phyloP scores from a whole-genome alignment of 2,329 filamentous ascomycete species.

The Neofusicoccum cordaticola region DNA sequence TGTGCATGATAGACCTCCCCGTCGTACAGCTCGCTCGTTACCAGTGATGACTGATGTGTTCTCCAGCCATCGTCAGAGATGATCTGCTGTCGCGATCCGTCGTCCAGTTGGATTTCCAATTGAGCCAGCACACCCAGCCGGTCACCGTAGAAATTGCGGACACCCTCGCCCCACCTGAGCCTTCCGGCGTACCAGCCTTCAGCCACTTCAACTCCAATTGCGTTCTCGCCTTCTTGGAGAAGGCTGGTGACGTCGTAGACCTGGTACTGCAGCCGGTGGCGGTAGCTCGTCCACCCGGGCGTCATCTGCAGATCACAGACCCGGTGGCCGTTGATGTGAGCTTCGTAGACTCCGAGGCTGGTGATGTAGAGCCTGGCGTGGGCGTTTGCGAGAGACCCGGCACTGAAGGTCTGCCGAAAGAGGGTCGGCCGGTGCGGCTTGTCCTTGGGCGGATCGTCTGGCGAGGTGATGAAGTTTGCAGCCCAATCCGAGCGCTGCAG shows the following conservation, averaged over 20 bases:
- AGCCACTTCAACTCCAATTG: conserved; percentile 42
- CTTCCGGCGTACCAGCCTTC: conserved; percentile 52
- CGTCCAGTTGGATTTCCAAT: conserved; percentile 36
- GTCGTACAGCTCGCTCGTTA: conserved; percentile 49
- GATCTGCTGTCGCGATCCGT: conserved; percentile 24
- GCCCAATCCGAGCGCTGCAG: conserved; percentile 34
- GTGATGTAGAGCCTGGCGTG: conserved; percentile 23
- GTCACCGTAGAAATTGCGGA: conserved; percentile 41
- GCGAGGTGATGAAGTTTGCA: conserved; percentile 25
- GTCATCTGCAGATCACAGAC: conserved; percentile 34
- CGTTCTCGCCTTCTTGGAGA: conserved; percentile 37
- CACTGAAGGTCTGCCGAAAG: conserved; percentile 33
- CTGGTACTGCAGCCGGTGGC: conserved; percentile 52
- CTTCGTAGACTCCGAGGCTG: conserved; percentile 22
- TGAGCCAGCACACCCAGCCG: conserved; percentile 40
- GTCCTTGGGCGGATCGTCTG: conserved; percentile 21
- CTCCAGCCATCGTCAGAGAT: conserved; percentile 39
- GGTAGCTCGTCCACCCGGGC: conserved; percentile 55
- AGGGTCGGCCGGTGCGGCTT: conserved; percentile 30
- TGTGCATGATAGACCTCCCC: conserved; percentile 52
- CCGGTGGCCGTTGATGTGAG: conserved; percentile 22
- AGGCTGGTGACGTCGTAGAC: conserved; percentile 51
- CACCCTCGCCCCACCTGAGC: conserved; percentile 32
- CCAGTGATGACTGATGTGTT: conserved; percentile 32
- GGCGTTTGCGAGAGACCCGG: background rate